phyloP scores from a whole-genome alignment of 140 eudicot genomes.

The Oenanthe javanica region DNA sequence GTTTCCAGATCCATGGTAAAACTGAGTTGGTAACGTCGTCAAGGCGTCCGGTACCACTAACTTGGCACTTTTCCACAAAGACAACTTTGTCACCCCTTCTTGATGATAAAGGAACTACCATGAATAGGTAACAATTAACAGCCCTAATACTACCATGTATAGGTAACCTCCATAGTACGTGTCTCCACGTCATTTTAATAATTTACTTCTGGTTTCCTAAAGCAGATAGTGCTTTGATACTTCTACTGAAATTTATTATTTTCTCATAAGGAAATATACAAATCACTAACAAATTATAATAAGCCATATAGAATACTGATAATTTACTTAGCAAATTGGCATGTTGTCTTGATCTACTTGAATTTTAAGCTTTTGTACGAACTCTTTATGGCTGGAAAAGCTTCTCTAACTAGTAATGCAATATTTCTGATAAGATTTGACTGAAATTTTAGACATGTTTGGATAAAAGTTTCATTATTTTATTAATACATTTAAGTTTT shows the following conservation, averaged over 20 bases:
- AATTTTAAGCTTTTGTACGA: not conserved
- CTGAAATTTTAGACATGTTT: not conserved
- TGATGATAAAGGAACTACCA: slow-evolving; percentile 81
- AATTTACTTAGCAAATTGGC: not conserved
- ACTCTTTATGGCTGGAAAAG: not conserved
- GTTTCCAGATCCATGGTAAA: slow-evolving; percentile 78
- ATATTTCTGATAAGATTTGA: not conserved
- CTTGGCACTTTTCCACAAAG: slow-evolving; percentile 94
- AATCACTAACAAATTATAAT: not conserved
- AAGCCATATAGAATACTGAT: not conserved
- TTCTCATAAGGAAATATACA: not conserved
- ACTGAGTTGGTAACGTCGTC: slow-evolving; percentile 90
- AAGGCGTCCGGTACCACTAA: slow-evolving; percentile 92
- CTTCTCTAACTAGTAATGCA: not conserved
- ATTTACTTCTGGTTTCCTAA: not conserved
- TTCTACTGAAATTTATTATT: not conserved
- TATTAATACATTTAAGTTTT: not conserved
- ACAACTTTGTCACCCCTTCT: slow-evolving; percentile 79
- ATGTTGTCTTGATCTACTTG: not conserved
- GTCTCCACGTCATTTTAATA: not conserved
- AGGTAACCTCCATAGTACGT: not conserved
- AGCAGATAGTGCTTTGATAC: not conserved
- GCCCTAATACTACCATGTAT: not conserved
- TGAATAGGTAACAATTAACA: slow-evolving; percentile 59
- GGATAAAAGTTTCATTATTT: not conserved